Evolutionary conservation across 306 rosid genomes (phyloP).

Genomic region (Mucuna pruriens): DNA sequence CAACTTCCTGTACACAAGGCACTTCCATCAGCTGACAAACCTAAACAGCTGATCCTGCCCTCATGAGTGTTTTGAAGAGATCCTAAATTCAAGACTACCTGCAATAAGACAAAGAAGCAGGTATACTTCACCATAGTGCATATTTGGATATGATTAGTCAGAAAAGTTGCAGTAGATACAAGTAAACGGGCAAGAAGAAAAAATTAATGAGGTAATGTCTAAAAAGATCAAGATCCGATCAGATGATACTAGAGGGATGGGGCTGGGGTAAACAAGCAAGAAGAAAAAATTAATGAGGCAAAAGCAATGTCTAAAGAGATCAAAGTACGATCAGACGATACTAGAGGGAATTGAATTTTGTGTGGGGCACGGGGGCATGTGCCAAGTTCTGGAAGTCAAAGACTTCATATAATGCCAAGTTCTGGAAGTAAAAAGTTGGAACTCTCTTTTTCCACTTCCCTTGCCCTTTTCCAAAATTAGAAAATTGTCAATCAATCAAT

Average conservation of each 20-base stretch:
- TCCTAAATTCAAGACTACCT: slow-evolving; percentile 93
- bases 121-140: neutral
- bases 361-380: neutral
- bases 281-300: neutral
- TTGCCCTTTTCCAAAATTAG: neutral
- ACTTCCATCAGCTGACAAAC: slow-evolving; percentile 98
- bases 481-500: neutral
- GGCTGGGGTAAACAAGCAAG: neutral
- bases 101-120: slow-evolving; percentile 37
- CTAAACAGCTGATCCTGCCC: slow-evolving; percentile 80
- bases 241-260: slow-evolving; percentile 24
- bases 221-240: neutral
- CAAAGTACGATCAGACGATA: slow-evolving; percentile 20
- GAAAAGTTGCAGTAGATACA: slow-evolving; percentile 17
- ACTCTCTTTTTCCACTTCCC: neutral
- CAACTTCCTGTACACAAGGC: slow-evolving; percentile 98
- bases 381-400: neutral
- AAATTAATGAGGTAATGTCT: slow-evolving; percentile 1
- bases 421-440: neutral
- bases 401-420: slow-evolving; percentile 5
- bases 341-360: neutral
- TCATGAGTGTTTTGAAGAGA: slow-evolving; percentile 87
- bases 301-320: neutral
- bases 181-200: slow-evolving; percentile 16
- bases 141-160: neutral